Conservation (phyloP, 257 asterid species). For the Przewalskia tangutica region DNA sequence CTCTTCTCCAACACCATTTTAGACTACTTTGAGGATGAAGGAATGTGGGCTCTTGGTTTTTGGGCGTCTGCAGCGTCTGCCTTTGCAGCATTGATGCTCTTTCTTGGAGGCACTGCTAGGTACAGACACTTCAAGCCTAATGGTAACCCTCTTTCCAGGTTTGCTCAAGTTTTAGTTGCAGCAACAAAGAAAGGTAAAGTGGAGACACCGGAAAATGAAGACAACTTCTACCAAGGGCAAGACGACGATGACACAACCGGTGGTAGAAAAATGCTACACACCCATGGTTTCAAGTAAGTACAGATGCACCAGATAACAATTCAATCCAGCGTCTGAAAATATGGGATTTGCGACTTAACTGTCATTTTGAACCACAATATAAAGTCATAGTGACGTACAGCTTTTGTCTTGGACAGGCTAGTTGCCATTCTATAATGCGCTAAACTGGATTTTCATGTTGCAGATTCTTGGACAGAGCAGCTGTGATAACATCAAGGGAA, state of each 20-base stretch:
- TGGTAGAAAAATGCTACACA: conserved; percentile 67
- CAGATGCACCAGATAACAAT: not conserved
- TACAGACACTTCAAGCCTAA: conserved; percentile 75
- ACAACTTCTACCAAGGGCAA: conserved; percentile 28
- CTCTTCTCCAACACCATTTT: conserved; percentile 88
- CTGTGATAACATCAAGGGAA: conserved; percentile 56
- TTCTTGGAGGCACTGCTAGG: conserved; percentile 60
- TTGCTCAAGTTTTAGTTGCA: conserved; percentile 67
- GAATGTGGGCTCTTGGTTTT: conserved; percentile 84
- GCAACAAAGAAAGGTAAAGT: conserved; percentile 49
- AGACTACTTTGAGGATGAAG: conserved; percentile 73
- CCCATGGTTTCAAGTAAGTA: conserved; percentile 81
- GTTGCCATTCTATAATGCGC: not conserved
- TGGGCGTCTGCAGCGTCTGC: conserved; percentile 88
- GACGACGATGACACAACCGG: conserved; percentile 16
- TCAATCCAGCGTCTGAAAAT: not conserved
- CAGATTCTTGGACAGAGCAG: conserved; percentile 91
- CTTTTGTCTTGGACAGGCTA: not conserved
- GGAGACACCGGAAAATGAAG: conserved; percentile 22
- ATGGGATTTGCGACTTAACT: not conserved
- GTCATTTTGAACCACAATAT: not conserved
- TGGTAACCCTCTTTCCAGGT: conserved; percentile 79
- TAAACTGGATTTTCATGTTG: not conserved
- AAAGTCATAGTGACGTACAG: not conserved
- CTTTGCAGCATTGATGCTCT: conserved; percentile 54